Conservation (phyloP, 2,329 filamentous ascomycete species). For the Alternaria consortialis region DNA sequence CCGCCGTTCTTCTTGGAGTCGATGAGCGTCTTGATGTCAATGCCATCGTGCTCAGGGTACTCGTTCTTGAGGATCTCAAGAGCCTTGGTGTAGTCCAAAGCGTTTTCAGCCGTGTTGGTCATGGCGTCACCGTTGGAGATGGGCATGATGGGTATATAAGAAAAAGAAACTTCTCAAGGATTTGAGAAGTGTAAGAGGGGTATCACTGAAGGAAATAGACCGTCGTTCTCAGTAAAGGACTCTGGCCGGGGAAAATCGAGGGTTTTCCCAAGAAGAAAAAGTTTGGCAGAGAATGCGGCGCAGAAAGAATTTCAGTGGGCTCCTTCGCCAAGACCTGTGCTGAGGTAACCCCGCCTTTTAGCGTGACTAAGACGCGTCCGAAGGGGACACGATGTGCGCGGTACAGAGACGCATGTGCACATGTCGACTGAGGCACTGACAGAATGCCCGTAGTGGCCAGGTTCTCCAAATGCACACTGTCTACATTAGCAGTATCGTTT, state of each 20-base stretch:
- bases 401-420: background rate
- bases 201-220: conserved; percentile 44
- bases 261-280: conserved; percentile 59
- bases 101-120: conserved; percentile 61
- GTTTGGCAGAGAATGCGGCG: conserved; percentile 23
- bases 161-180: conserved; percentile 43
- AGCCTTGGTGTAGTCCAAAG: conserved; percentile 78
- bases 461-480: background rate
- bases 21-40: conserved; percentile 85
- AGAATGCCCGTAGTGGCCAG: no score
- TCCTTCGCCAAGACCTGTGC: conserved; percentile 12
- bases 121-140: conserved; percentile 71
- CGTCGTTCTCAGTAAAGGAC: conserved; percentile 40
- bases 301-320: conserved; percentile 37
- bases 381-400: background rate
- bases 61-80: conserved; percentile 79
- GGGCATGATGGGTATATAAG: conserved; percentile 68
- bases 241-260: conserved; percentile 66
- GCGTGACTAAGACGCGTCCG: conserved; percentile 23
- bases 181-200: conserved; percentile 31
- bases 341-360: conserved; percentile 31
- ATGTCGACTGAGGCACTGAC: no score
- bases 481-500: background rate
- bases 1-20: conserved; percentile 92
- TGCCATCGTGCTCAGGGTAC: conserved; percentile 83